These are phyloP conservation scores for Candida vaughaniae DNA, from an alignment of 805 yeast genomes.

Conservation along the genomic window DNA sequence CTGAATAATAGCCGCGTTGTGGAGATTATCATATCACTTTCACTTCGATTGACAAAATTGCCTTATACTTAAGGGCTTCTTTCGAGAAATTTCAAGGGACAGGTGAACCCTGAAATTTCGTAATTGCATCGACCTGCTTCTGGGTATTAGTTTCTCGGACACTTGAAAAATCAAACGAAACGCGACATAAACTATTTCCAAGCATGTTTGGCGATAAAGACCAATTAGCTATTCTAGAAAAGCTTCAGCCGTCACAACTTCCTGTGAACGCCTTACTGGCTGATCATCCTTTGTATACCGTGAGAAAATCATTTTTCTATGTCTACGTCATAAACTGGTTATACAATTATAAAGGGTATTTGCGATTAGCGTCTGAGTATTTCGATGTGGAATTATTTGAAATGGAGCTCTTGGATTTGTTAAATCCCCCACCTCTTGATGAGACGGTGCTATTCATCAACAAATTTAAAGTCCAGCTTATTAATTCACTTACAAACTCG, in stretches of 20 bases:
- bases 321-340: slow-evolving; percentile 53
- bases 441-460: slow-evolving; percentile 37
- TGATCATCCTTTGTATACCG: slow-evolving; percentile 10
- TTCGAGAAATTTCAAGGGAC: too few relatives aligned
- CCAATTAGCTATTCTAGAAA: slow-evolving; percentile 16
- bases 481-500: slow-evolving; percentile 41
- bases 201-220: too few relatives aligned
- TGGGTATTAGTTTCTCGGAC: too few relatives aligned
- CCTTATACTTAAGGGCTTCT: too few relatives aligned
- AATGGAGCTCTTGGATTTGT: slow-evolving; percentile 51
- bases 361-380: slow-evolving; percentile 49
- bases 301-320: slow-evolving; percentile 22
- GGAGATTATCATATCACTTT: too few relatives aligned
- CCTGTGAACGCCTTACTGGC: slow-evolving; percentile 16
- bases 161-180: too few relatives aligned
- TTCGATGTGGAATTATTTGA: slow-evolving; percentile 62
- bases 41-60: too few relatives aligned
- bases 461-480: slow-evolving; percentile 43
- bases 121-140: too few relatives aligned
- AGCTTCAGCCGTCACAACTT: slow-evolving; percentile 20
- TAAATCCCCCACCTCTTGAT: slow-evolving; percentile 32
- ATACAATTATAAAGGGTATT: slow-evolving; percentile 48
- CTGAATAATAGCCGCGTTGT: too few relatives aligned
- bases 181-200: too few relatives aligned
- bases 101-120: too few relatives aligned